Percentiles rank a stretch among this genome's conserved stretches.
These are phyloP conservation scores for Umbelopsis sp. DNA, from an alignment of 371 early-diverging fungal species.

Conservation along the genomic window DNA sequence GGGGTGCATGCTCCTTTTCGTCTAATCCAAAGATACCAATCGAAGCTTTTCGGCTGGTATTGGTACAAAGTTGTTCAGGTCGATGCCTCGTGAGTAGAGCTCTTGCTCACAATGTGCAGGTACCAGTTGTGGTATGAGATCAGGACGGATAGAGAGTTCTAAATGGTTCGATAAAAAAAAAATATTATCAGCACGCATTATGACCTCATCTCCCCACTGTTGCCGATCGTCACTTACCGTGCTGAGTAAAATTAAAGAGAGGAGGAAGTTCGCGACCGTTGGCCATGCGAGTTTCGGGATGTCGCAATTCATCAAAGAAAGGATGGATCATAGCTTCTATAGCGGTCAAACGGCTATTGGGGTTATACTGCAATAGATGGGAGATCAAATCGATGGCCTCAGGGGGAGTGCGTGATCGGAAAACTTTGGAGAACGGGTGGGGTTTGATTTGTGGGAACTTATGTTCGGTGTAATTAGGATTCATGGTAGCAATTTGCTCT, in stretches of 20 bases:
- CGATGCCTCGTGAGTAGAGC: slow-evolving; percentile 53
- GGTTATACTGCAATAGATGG: slow-evolving; percentile 94
- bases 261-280: slow-evolving; percentile 84
- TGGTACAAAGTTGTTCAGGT: slow-evolving; percentile 48
- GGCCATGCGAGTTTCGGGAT: slow-evolving; percentile 78
- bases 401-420: slow-evolving; percentile 80
- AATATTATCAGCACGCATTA: too few species aligned
- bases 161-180: background rate
- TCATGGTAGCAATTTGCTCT: slow-evolving; percentile 95
- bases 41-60: slow-evolving; percentile 43
- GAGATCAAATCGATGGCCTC: slow-evolving; percentile 91
- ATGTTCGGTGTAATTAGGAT: slow-evolving; percentile 96
- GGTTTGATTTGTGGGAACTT: slow-evolving; percentile 98
- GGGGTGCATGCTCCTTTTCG: background rate
- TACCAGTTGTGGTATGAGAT: slow-evolving; percentile 60
- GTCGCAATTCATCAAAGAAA: slow-evolving; percentile 96
- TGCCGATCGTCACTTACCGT: slow-evolving; percentile 58
- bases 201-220: too few species aligned
- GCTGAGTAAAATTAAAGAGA: slow-evolving; percentile 88
- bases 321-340: slow-evolving; percentile 94
- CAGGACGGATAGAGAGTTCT: slow-evolving; percentile 57
- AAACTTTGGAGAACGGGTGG: slow-evolving; percentile 88
- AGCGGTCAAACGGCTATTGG: slow-evolving; percentile 87
- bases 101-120: slow-evolving; percentile 63
- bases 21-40: slow-evolving; percentile 19